Percentiles rank a stretch among this genome's conserved stretches.
Conservation (phyloP, 2,329 filamentous ascomycete genomes). For the Aspergillus versicolor region DNA sequence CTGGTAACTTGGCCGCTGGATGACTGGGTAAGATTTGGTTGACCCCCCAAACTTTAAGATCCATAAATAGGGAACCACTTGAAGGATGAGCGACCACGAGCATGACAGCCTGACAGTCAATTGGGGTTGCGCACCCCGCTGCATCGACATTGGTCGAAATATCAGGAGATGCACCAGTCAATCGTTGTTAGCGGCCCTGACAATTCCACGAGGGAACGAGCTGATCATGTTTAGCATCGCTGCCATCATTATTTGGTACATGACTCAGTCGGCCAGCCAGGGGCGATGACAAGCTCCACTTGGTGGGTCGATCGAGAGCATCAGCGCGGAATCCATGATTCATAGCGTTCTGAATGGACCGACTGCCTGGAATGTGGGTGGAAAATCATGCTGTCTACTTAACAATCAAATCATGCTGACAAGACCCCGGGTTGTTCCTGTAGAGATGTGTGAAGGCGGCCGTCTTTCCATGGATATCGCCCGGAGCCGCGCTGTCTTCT, state of each 20-base stretch:
- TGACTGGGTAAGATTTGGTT: neutral
- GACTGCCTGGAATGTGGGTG: neutral
- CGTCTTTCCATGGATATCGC: neutral
- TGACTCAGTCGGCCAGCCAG: conserved; percentile 13
- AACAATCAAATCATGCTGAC: no score
- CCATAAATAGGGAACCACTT: conserved; percentile 1
- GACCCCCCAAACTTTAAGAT: conserved; percentile 3
- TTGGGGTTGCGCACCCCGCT: neutral
- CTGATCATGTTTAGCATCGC: neutral
- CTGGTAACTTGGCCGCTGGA: neutral
- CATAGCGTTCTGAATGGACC: conserved; percentile 8
- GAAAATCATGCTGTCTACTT: no score
- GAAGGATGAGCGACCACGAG: conserved; percentile 3
- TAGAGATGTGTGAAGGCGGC: no score
- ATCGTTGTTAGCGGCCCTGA: neutral
- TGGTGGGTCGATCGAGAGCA: conserved; percentile 18
- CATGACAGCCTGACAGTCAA: conserved; percentile 1
- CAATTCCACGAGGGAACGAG: neutral
- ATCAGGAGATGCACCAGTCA: neutral
- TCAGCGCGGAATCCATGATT: conserved; percentile 8
- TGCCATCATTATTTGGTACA: neutral
- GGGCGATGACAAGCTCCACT: conserved; percentile 13
- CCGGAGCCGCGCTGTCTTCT: no score
- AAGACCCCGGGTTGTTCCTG: no score
- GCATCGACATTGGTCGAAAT: neutral